phyloP scores from a whole-genome alignment of 2,329 filamentous ascomycete species.

The Paramyrothecium sp. region DNA sequence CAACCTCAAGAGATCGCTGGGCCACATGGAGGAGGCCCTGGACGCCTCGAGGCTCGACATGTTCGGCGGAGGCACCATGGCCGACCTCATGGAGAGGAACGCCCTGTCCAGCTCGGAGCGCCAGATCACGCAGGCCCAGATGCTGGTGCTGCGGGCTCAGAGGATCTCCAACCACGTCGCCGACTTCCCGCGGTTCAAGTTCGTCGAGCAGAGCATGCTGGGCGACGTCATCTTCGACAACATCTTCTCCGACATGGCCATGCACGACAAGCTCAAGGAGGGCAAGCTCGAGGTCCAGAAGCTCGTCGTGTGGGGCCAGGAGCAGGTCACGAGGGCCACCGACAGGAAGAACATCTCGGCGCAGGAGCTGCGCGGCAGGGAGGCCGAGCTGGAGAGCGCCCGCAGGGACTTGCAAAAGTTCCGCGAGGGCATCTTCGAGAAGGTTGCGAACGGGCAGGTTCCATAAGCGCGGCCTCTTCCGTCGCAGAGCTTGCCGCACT shows the following conservation, averaged over 20 bases:
- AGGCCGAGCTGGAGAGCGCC: conserved; percentile 27
- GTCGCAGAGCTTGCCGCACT: no score
- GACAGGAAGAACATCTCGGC: conserved; percentile 24
- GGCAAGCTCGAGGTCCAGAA: conserved; percentile 34
- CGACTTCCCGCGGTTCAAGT: conserved; percentile 36
- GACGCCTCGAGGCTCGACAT: conserved; percentile 42
- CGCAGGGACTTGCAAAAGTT: conserved; percentile 40
- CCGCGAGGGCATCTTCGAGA: conserved; percentile 35
- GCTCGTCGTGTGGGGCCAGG: conserved; percentile 27
- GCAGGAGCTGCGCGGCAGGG: conserved; percentile 26
- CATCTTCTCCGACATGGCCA: conserved; percentile 49
- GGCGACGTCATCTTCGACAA: conserved; percentile 55
- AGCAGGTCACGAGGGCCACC: conserved; percentile 29
- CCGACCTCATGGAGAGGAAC: conserved; percentile 53
- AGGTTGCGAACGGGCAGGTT: conserved; percentile 10
- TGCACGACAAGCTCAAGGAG: conserved; percentile 50
- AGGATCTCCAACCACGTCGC: conserved; percentile 35
- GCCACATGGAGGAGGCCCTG: conserved; percentile 40
- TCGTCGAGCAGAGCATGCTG: conserved; percentile 45
- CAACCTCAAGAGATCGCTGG: conserved; percentile 31
- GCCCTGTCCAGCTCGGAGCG: conserved; percentile 47
- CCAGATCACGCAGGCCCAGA: conserved; percentile 36
- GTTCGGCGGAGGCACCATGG: conserved; percentile 46
- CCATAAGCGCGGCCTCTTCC: no score
- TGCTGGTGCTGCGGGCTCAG: conserved; percentile 37